These are phyloP conservation scores for Picea sitchensis DNA, from an alignment of 75 land plant species.

Conservation along the genomic window DNA sequence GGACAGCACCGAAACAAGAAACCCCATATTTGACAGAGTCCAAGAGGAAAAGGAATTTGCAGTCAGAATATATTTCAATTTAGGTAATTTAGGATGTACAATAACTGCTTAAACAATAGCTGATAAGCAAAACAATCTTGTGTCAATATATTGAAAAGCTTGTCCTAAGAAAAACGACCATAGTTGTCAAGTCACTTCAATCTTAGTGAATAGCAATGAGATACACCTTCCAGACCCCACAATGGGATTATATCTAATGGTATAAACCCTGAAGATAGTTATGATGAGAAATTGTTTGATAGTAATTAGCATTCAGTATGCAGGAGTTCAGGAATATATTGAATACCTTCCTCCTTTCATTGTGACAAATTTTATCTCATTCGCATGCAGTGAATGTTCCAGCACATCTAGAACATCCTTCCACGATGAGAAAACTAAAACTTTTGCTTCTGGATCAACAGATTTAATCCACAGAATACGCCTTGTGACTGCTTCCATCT, in stretches of 20 bases:
- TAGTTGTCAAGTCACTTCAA: neutral
- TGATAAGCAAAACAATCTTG: neutral
- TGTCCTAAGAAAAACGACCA: neutral
- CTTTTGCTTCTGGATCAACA: slow-evolving; percentile 64
- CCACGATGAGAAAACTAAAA: slow-evolving; percentile 95
- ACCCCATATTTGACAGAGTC: neutral
- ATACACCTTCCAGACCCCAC: neutral
- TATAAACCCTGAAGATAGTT: no score
- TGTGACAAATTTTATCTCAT: slow-evolving; percentile 57
- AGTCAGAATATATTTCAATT: neutral
- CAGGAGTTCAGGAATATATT: no score
- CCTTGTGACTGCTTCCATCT: slow-evolving; percentile 92
- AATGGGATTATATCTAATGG: no score
- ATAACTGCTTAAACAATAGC: neutral
- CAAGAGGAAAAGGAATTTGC: neutral
- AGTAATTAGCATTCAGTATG: no score
- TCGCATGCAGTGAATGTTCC: slow-evolving; percentile 75
- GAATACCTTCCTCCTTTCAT: slow-evolving; percentile 90
- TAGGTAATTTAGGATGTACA: neutral
- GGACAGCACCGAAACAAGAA: neutral
- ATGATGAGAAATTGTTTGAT: no score
- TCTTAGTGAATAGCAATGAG: neutral
- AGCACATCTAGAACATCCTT: slow-evolving; percentile 95
- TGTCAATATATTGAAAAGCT: neutral
- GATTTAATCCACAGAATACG: slow-evolving; percentile 76